These are phyloP conservation scores for Scopulariopsis brevicaulis DNA, from an alignment of 2,329 filamentous ascomycete genomes.

Conservation along the genomic window DNA sequence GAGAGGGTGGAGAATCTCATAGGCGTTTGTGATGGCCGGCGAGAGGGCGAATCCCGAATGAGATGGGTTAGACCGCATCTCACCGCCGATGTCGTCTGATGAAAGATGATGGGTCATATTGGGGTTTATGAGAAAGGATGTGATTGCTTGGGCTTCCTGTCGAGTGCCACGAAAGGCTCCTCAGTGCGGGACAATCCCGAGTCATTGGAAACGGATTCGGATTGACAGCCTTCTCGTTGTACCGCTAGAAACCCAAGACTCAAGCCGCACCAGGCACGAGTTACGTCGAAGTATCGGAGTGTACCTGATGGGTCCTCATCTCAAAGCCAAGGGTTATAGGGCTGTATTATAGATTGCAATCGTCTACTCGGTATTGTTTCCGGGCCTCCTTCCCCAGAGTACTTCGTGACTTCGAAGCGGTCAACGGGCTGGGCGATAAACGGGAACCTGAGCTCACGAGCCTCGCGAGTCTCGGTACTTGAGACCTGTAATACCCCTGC, in stretches of 20 bases:
- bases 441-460: constrained; percentile 1
- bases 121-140: not conserved
- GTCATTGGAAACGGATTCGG: not conserved
- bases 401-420: not conserved
- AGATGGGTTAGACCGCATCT: not conserved
- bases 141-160: not conserved
- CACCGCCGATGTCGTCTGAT: not conserved
- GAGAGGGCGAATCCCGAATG: not conserved
- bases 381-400: not conserved
- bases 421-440: not conserved
- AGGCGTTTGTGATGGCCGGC: not conserved
- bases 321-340: constrained; percentile 1
- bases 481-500: constrained; percentile 2
- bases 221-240: not conserved
- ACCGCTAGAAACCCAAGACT: not conserved
- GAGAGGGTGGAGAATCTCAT: not conserved
- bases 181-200: not conserved
- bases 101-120: not conserved
- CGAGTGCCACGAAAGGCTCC: not conserved
- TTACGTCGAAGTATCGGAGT: not conserved
- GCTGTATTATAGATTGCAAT: constrained; percentile 3
- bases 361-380: not conserved
- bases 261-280: not conserved
- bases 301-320: not conserved
- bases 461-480: constrained; percentile 4